phyloP scores from a whole-genome alignment of 306 rosid genomes.

The Trifolium fragiferum region DNA sequence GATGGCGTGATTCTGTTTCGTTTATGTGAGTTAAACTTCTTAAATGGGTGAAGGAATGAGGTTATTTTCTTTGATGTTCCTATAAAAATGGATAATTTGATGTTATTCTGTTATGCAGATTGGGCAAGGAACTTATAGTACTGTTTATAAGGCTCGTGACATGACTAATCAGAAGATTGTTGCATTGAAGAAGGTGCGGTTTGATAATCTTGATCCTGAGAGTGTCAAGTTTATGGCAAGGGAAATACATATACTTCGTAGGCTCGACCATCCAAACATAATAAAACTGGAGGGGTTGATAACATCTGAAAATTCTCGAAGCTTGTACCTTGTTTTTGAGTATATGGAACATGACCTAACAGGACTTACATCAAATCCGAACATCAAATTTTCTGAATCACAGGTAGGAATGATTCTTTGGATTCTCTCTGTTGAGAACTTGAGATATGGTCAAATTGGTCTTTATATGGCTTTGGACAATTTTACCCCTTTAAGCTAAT shows the following conservation, averaged over 20 bases:
- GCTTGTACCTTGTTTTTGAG: constrained; percentile 94
- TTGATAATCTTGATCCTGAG: constrained; percentile 91
- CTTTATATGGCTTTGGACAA: background rate
- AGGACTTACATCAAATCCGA: constrained; percentile 85
- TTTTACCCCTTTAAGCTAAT: background rate
- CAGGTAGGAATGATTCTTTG: constrained; percentile 63
- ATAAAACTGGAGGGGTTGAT: constrained; percentile 91
- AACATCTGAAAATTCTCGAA: constrained; percentile 76
- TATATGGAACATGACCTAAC: constrained; percentile 98
- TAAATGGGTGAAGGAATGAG: constrained; percentile 22
- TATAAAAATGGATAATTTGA: constrained; percentile 34
- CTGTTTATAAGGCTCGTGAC: constrained; percentile 94
- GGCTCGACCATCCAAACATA: constrained; percentile 87
- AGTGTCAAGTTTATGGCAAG: constrained; percentile 98
- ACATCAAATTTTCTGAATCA: constrained; percentile 79
- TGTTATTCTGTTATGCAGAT: constrained; percentile 66
- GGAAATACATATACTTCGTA: constrained; percentile 87
- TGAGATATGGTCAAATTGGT: background rate
- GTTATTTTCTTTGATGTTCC: constrained; percentile 10
- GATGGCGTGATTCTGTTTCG: background rate
- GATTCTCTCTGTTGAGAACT: constrained; percentile 6
- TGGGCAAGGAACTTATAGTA: constrained; percentile 97
- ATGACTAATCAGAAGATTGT: constrained; percentile 67
- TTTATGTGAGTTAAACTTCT: constrained; percentile 30
- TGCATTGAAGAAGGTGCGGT: constrained; percentile 91